Evolutionary conservation across 768 basidiomycete genomes (phyloP), one percentile per base, ranked within the genome.

Genomic region (Agaricus sinodeliciosus): DNA sequence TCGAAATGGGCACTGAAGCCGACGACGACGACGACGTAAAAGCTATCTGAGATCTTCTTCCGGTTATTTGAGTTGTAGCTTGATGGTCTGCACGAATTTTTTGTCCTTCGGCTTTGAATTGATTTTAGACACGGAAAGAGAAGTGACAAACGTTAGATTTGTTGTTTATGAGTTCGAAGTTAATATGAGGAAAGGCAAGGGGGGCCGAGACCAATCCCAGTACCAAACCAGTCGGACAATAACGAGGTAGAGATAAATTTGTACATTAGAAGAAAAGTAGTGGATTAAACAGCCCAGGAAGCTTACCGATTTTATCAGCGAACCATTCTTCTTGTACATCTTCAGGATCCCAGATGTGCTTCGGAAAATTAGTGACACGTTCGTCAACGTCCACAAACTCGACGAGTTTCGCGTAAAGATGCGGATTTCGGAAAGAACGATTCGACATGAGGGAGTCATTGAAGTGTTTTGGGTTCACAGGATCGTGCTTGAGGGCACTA

Each of bases 381-480:
- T 98, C 95, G 61, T 95, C 85, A 13, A 94, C 87, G 49, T 88
- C 87, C 13, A 96, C 84, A 64, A 94, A 96, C 63, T 96, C 91
- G 57, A 99, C 94, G 2, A 99, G 81, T 60, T 93, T 93, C 11
- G 90, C 76, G 67, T 95, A 96, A n/a, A 98, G 80, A 62, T 96
- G 91, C 0, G 95, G 95, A 62, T 99, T 99, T 25, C 93, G 84
- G 69, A 98, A 99, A 3, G 92, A 85, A 41, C 91, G 85, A 59
- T 89, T 91, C 7, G 85, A 81, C 84, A 97, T 91, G 39, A 99
- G 78, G 1, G 90, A 90, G 66, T 96, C 93, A 66, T 98, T 99
- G 72, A 96, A 97, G 67, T 96, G 94, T 59, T 85, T 84, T 1
- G 88, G 86, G 60, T 79, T 77, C 1, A 56, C 55, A 9, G 79